Evolutionary conservation across 2,329 filamentous ascomycete genomes (phyloP).

Genomic region (Graphiopsis chlorocephala): DNA sequence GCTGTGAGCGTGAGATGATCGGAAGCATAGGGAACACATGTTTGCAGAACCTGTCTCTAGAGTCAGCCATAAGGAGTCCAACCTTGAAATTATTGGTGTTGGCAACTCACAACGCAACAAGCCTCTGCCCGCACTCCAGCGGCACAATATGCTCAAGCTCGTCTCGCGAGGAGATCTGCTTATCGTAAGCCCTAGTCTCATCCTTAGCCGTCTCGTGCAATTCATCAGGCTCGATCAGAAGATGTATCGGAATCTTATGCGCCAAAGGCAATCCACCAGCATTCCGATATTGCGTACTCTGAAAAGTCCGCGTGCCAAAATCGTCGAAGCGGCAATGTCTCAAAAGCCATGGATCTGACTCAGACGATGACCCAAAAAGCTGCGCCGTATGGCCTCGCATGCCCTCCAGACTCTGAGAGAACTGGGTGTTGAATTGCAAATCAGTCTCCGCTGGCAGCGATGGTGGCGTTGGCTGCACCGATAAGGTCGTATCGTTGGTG

Average conservation of each 20-base stretch:
- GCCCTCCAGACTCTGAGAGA: slow-evolving; percentile 8
- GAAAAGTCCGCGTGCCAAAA: slow-evolving; percentile 2
- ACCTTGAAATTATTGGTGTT: too few relatives aligned
- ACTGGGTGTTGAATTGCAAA: slow-evolving; percentile 5
- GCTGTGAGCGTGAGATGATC: slow-evolving; percentile 2
- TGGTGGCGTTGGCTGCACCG: not conserved
- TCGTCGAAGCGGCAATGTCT: slow-evolving; percentile 13
- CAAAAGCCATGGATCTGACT: slow-evolving; percentile 8
- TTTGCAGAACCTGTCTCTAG: not conserved
- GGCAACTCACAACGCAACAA: slow-evolving; percentile 6
- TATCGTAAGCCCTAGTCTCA: not conserved
- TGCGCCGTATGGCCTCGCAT: not conserved
- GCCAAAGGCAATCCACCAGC: slow-evolving; percentile 10
- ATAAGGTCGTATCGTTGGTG: not conserved
- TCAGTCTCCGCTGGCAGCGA: not conserved
- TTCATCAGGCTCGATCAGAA: slow-evolving; percentile 1
- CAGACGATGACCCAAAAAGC: slow-evolving; percentile 5
- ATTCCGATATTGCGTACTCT: slow-evolving; percentile 9
- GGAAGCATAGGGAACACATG: slow-evolving; percentile 5
- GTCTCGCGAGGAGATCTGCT: slow-evolving; percentile 6
- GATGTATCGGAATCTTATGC: slow-evolving; percentile 9
- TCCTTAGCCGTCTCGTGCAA: not conserved
- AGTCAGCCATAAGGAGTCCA: not conserved
- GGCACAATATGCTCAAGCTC: slow-evolving; percentile 4
- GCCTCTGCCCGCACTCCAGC: not conserved